Evolutionary conservation across 306 rosid species (phyloP).

Genomic region (Citrullus amarus): DNA sequence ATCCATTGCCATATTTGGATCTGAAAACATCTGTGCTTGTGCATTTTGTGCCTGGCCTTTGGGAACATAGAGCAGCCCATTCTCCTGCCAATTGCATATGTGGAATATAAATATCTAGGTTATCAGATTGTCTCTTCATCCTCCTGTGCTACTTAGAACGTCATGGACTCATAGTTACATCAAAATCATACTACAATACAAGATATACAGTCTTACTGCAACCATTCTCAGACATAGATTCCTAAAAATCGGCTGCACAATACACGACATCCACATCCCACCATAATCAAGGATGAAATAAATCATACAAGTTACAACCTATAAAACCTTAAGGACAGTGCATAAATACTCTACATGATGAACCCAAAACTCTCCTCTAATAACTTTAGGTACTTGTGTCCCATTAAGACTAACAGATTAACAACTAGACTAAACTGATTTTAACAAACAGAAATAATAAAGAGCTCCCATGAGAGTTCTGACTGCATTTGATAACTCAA

Average conservation of each 20-base stretch:
- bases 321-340: not conserved
- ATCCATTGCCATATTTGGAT: slow-evolving; percentile 99
- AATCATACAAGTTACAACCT: not conserved
- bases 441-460: not conserved
- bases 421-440: not conserved
- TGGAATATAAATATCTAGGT: not conserved
- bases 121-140: not conserved
- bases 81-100: slow-evolving; percentile 39
- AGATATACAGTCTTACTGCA: not conserved
- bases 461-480: not conserved
- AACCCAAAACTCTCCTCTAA: not conserved
- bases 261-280: not conserved
- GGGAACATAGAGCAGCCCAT: slow-evolving; percentile 73
- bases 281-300: not conserved
- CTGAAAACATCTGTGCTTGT: slow-evolving; percentile 97
- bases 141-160: not conserved
- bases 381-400: not conserved
- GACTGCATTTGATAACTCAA: not conserved
- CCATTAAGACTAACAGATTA: not conserved
- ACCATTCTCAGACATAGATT: not conserved
- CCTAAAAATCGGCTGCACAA: not conserved
- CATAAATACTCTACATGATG: not conserved
- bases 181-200: not conserved
- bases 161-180: not conserved
- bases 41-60: slow-evolving; percentile 85